Percentiles rank a stretch among this genome's conserved stretches.
Evolutionary conservation across 1,284 basidiomycete genomes (phyloP).

Genomic region (Neotropicomus parvogracilis): DNA sequence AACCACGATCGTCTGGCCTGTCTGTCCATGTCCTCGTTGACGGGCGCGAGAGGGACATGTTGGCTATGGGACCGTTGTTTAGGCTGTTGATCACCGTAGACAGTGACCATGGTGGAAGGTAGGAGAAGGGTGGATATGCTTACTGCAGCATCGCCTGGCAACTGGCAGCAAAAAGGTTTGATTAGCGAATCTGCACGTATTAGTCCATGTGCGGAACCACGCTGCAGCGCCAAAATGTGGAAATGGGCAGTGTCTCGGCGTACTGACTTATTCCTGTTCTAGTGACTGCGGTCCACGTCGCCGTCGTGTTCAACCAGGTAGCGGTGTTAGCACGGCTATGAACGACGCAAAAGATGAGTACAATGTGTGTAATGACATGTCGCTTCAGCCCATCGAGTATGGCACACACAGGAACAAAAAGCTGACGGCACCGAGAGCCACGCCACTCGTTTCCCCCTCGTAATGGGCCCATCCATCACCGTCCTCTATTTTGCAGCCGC

Average conservation of each 20-base stretch:
- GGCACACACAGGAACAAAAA: no score
- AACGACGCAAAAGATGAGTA: no score
- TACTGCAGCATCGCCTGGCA: background rate
- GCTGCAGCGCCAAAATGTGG: background rate
- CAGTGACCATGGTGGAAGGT: background rate
- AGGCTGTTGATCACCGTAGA: background rate
- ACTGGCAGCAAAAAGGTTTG: background rate
- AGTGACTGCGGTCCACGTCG: no score
- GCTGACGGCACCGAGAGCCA: no score
- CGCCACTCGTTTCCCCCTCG: no score
- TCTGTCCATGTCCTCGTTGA: background rate
- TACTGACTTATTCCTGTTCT: background rate
- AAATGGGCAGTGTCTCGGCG: background rate
- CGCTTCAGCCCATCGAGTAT: no score
- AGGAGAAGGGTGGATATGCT: background rate
- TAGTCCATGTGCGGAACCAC: background rate
- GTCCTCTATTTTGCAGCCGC: slow-evolving; percentile 80
- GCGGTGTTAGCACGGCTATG: no score
- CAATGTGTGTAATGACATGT: no score
- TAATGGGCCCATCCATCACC: slow-evolving; percentile 38
- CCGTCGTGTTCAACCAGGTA: no score
- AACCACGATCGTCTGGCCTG: background rate
- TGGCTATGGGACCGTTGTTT: background rate
- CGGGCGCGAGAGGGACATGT: background rate
- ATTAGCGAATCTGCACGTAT: background rate